These are phyloP conservation scores for Mrakia frigida DNA, from an alignment of 768 basidiomycete species.

Conservation along the genomic window DNA sequence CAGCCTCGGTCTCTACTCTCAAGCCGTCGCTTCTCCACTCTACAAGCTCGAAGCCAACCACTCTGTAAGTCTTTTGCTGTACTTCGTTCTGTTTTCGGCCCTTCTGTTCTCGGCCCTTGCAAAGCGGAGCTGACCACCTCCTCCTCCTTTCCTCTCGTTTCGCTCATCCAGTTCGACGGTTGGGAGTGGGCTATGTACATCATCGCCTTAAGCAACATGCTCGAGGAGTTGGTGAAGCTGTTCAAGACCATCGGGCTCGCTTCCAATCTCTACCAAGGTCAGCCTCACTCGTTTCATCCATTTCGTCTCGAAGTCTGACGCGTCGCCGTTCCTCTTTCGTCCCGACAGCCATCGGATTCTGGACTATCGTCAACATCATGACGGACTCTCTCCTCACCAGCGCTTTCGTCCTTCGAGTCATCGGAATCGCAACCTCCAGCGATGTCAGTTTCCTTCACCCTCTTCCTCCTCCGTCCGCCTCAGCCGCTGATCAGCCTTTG, in stretches of 20 bases:
- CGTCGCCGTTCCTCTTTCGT: neutral
- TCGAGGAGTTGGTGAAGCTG: conserved; percentile 61
- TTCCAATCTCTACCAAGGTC: conserved; percentile 50
- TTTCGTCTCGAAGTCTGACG: neutral
- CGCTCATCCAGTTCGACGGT: conserved; percentile 51
- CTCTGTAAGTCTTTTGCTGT: conserved; percentile 3
- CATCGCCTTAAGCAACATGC: conserved; percentile 66
- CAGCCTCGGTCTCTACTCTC: conserved; percentile 66
- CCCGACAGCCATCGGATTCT: conserved; percentile 57
- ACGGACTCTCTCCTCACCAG: conserved; percentile 68
- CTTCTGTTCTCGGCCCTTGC: too few species aligned
- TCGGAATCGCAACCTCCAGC: conserved; percentile 50
- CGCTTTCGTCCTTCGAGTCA: conserved; percentile 69
- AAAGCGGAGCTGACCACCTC: too few species aligned
- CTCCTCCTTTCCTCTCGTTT: conserved; percentile 34
- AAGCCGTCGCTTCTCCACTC: conserved; percentile 49
- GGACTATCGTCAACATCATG: conserved; percentile 63
- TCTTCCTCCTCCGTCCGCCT: neutral
- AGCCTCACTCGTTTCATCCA: neutral
- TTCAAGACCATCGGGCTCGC: conserved; percentile 67
- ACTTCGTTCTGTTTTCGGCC: conserved; percentile 51
- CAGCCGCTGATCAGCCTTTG: neutral
- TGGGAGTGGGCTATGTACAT: conserved; percentile 79
- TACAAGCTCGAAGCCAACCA: conserved; percentile 12
- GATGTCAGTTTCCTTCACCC: conserved; percentile 34